Evolutionary conservation across 148 eudicot species (phyloP), one percentile per base, ranked within the genome.

Genomic region (Linanthus parryae): DNA sequence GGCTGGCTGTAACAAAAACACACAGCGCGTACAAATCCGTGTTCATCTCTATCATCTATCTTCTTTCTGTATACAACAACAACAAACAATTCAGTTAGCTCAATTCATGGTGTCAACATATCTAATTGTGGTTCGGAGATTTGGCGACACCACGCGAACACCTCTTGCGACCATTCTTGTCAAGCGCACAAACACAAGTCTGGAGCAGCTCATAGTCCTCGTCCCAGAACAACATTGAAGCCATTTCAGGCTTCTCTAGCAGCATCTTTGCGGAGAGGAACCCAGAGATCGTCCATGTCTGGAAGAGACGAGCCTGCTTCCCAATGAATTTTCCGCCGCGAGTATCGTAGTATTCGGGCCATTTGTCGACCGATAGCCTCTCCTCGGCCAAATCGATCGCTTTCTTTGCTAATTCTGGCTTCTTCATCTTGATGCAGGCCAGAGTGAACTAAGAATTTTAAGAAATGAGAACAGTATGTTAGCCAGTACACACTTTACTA

Each of bases 311-410:
- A 33, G 97, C 76, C 62, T 90, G 97, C 59, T 90, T 90, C 41
- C 97, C 97, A 1, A 85, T 48, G 44, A 85, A 85, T 56, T 81
- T 72, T 16, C 85, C 95, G 38, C 72, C 65, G 33, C 58, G 70
- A 0, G 86, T 85, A 56, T 90, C 92, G 52, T 90, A 90, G 42
- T 90, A 83, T 76, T 90, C 97, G 17, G 97, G 97, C 95, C 97
- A 90, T 13, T 58, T 58, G 59, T 90, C 97, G 13, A 20, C 52
- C 2, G 81, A 63, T 35, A 90, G 97, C 68, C 82, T 70, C 71
- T 74, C 71, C 57, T 90, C 97, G 3, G 88, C 97, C 62, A 90
- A 57, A 52, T 60, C 70, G 10, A 83, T 33, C 3, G 95, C 97
- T 41, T 80, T 82, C 59, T 64, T 52, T 19, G 97, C 97, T 39